Evolutionary conservation across 805 yeast genomes (phyloP).

Genomic region (Wickerhamomyces sydowiorum): DNA sequence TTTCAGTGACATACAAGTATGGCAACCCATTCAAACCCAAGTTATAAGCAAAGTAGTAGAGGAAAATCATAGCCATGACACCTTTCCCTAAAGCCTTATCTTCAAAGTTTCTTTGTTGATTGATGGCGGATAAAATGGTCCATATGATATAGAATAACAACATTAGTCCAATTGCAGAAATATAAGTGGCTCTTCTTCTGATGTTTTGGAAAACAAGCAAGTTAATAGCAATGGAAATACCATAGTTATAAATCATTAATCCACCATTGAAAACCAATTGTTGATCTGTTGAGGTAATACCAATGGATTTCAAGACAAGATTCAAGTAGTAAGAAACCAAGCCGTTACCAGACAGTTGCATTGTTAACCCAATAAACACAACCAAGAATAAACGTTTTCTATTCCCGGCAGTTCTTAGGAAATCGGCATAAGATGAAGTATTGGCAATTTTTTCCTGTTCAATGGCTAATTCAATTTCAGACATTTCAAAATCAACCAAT

Average conservation of each 20-base stretch:
- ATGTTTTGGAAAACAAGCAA: conserved; percentile 24
- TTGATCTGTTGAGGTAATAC: conserved; percentile 39
- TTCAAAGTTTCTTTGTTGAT: conserved; percentile 34
- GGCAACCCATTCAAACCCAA: conserved; percentile 41
- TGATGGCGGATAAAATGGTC: conserved; percentile 42
- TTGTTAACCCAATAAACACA: conserved; percentile 27
- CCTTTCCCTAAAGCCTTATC: conserved; percentile 38
- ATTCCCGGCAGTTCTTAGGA: conserved; percentile 31
- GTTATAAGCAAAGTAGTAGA: conserved; percentile 37
- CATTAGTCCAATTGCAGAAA: conserved; percentile 32
- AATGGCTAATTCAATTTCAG: conserved; percentile 34
- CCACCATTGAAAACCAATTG: conserved; percentile 48
- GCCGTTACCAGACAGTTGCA: conserved; percentile 48
- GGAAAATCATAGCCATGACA: conserved; percentile 45
- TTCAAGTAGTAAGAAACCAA: conserved; percentile 45
- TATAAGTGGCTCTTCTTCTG: conserved; percentile 32
- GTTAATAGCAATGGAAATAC: conserved; percentile 26
- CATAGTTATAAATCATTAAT: conserved; percentile 41
- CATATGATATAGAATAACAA: conserved; percentile 33
- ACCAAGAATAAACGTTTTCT: conserved; percentile 36
- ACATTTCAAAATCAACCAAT: conserved; percentile 32
- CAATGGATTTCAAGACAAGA: conserved; percentile 46
- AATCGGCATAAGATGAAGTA: conserved; percentile 32
- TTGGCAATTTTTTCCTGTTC: conserved; percentile 33
- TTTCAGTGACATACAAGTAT: conserved; percentile 39